Base-by-base conservation (phyloP, 768 basidiomycete species). In the Neoboletus magnificus region DNA sequence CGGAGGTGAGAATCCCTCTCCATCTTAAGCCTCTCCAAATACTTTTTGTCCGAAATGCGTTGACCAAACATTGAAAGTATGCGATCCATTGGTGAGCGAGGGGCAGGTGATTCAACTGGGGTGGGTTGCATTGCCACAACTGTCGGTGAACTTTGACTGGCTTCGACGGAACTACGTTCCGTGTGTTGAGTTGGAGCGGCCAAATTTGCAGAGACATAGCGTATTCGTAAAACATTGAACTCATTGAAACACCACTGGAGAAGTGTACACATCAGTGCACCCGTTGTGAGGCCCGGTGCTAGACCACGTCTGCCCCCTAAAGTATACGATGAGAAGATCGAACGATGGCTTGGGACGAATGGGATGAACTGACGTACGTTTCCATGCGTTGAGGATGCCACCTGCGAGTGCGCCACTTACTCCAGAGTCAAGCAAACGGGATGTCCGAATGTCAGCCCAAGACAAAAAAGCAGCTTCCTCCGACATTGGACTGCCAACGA, bases 181-280 rank as follows among this genome's bases (percentile, higher is more conserved):
- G 35, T 32, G 4, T 22, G 33, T 37, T 53, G 52, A 33, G 30
- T 23, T 18, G 54, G 13, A 33, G 16, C 18, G 36, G 23, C 50
- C 47, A 48, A 57, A 41, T 58, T 62, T 47, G 69, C 70, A 35
- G 80, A 79, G 43, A 86, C 63, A 54, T 83, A 81, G 67, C 79
- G 79, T 54, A 93, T 72, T 55, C 91, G 78, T 48, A 74, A 66
- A 27, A 92, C 72, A 40, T 73, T 72, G n/a, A 84, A 54, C 66
- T 91, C 86, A 64, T 94, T 95, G 71, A 79, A 84, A 12, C 76
- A 76, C 58, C 82, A 76, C 67, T 95, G 93, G 12, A 91, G 69
- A 15, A 82, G 52, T 1, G 82, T 76, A 62, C 87, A 86, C 39
- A 81, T 73, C 3, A 83, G 60, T 12, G 79, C 80, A 18, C 82